Percentiles rank a stretch among this genome's conserved stretches.
Evolutionary conservation across 768 basidiomycete species (phyloP).

Genomic region (Boletus huronensis): DNA sequence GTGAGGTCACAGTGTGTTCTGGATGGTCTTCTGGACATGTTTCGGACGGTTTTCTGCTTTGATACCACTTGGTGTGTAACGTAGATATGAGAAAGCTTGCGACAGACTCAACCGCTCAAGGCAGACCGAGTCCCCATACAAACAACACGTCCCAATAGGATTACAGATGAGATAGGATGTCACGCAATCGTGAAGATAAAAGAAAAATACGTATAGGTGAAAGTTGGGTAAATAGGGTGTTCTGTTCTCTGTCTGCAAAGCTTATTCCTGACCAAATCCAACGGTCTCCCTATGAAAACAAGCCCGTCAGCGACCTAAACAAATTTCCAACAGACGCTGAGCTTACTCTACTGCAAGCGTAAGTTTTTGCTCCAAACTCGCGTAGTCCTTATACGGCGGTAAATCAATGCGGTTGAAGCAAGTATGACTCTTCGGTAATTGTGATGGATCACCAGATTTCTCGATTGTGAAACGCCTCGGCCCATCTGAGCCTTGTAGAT

Average conservation of each 20-base stretch:
- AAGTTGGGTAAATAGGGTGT: constrained; percentile 15
- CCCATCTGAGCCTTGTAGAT: constrained; percentile 96
- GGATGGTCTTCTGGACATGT: neutral
- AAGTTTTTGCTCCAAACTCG: constrained; percentile 90
- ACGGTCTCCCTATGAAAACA: constrained; percentile 70
- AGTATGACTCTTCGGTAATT: constrained; percentile 93
- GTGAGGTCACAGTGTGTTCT: constrained; percentile 18
- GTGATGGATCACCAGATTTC: constrained; percentile 94
- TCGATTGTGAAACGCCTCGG: constrained; percentile 97
- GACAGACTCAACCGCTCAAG: neutral
- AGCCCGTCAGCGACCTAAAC: constrained; percentile 15
- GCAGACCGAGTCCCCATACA: neutral
- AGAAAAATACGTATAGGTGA: neutral
- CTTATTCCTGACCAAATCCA: constrained; percentile 89
- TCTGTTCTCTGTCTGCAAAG: neutral
- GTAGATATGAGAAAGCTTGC: constrained; percentile 1
- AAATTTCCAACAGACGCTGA: neutral
- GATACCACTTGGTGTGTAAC: constrained; percentile 1
- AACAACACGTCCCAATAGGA: constrained; percentile 24
- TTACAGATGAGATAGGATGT: constrained; percentile 31
- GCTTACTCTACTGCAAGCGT: constrained; percentile 92
- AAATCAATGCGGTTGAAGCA: constrained; percentile 98
- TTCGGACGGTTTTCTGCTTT: constrained; percentile 4
- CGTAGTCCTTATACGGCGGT: constrained; percentile 97
- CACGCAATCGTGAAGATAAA: constrained; percentile 7